These are phyloP conservation scores for Thymus mandschuricus DNA, from an alignment of 257 asterid species.

Conservation along the genomic window DNA sequence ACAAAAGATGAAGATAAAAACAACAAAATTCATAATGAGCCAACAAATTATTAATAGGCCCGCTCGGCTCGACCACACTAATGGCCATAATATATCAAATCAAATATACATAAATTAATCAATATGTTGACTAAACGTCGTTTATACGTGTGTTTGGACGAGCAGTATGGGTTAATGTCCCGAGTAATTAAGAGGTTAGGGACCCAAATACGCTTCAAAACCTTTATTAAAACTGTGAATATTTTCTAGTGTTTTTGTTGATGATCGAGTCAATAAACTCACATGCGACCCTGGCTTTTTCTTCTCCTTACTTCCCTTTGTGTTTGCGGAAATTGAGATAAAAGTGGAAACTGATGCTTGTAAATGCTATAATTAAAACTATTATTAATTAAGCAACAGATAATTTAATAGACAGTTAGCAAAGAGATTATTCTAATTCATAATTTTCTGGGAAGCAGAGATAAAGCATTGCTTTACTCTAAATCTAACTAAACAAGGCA, in stretches of 20 bases:
- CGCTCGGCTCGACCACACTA: too few relatives aligned
- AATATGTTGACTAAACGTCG: too few relatives aligned
- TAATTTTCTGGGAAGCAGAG: neutral
- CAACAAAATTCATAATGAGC: neutral
- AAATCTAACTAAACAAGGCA: constrained; percentile 45
- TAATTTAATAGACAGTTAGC: constrained; percentile 11
- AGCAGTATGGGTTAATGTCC: too few relatives aligned
- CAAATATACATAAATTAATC: too few relatives aligned
- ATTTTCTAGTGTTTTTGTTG: too few relatives aligned
- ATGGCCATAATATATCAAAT: too few relatives aligned
- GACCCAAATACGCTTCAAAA: too few relatives aligned
- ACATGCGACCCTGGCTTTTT: constrained; percentile 33
- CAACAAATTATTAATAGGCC: neutral
- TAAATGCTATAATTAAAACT: constrained; percentile 24
- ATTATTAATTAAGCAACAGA: neutral
- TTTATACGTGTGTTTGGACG: too few relatives aligned
- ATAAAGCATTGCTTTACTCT: constrained; percentile 26
- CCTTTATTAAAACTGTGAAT: too few relatives aligned
- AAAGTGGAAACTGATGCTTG: constrained; percentile 21
- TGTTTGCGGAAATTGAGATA: constrained; percentile 35
- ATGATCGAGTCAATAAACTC: constrained; percentile 16
- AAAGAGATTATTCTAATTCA: constrained; percentile 8
- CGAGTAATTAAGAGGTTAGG: too few relatives aligned
- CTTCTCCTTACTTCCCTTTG: neutral
- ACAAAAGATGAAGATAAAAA: neutral